A percentile compares a stretch with the other conserved stretches of the same genome.
Evolutionary conservation across 768 basidiomycete genomes (phyloP).

Genomic region (Russula sp.): DNA sequence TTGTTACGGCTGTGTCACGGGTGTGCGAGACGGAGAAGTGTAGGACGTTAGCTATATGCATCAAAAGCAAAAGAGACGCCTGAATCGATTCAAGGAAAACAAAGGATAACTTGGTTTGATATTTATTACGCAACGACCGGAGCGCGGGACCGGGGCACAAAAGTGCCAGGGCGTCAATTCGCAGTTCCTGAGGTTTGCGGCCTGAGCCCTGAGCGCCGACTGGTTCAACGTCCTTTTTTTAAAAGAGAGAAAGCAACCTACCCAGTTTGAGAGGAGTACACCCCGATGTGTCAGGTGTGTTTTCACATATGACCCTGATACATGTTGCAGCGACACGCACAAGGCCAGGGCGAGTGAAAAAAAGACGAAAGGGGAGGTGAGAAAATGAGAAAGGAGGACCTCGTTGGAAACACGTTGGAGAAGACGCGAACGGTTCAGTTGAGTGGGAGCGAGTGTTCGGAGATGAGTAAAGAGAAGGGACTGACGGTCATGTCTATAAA

Average conservation of each 20-base stretch:
- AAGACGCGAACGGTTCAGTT: slow-evolving; percentile 8
- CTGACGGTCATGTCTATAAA: slow-evolving; percentile 14
- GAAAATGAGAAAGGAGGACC: not conserved
- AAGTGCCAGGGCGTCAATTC: not conserved
- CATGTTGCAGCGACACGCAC: not conserved
- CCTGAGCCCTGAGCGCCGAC: not conserved
- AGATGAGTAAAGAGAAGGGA: not conserved
- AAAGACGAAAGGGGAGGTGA: not conserved
- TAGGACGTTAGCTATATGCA: slow-evolving; percentile 12
- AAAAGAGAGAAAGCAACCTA: not conserved
- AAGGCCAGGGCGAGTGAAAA: not conserved
- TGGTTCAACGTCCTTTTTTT: not conserved
- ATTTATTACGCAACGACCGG: slow-evolving; percentile 11
- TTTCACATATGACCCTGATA: slow-evolving; percentile 6
- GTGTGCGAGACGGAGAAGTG: slow-evolving; percentile 15
- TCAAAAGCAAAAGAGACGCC: not conserved
- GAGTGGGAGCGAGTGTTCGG: not conserved
- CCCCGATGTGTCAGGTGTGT: slow-evolving; percentile 8
- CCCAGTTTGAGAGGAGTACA: not conserved
- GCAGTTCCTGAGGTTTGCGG: not conserved
- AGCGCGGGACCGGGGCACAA: slow-evolving; percentile 8
- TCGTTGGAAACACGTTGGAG: slow-evolving; percentile 26
- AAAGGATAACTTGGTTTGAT: not conserved
- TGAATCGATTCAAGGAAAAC: slow-evolving; percentile 16
- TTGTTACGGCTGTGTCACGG: not conserved